A percentile compares a stretch with the other conserved stretches of the same genome.
phyloP scores from a whole-genome alignment of 2,329 filamentous ascomycete genomes.

The Talaromyces sp. region DNA sequence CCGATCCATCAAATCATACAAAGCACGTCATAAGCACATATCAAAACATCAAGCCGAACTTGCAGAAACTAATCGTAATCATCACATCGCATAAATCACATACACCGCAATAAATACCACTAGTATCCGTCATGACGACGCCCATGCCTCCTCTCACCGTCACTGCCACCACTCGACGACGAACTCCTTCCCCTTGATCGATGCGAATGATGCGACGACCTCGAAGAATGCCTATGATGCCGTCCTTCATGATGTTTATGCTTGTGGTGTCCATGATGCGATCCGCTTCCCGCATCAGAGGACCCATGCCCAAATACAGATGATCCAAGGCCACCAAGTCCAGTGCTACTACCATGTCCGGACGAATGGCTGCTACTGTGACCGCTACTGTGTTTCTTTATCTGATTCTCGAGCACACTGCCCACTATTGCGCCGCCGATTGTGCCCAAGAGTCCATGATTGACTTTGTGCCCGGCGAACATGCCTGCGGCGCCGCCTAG shows the following conservation, averaged over 20 bases:
- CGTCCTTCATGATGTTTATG: conserved; percentile 10
- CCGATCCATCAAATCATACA: not conserved
- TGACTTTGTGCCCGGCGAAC: conserved; percentile 54
- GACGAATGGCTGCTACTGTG: not conserved
- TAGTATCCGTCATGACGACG: not conserved
- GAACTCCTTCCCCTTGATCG: conserved; percentile 1
- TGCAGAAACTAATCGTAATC: not conserved
- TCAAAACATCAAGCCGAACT: not conserved
- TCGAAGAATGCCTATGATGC: conserved; percentile 5
- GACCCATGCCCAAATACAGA: not conserved
- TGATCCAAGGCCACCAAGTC: not conserved
- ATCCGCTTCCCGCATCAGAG: conserved; percentile 10
- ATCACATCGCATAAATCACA: not conserved
- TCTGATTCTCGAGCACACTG: conserved; percentile 41
- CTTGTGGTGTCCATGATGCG: conserved; percentile 14
- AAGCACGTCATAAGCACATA: not conserved
- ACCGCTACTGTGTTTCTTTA: conserved; percentile 8
- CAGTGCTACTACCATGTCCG: not conserved
- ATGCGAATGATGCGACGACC: conserved; percentile 9
- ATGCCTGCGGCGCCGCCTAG: conserved; percentile 57
- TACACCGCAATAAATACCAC: not conserved
- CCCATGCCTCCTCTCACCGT: not conserved
- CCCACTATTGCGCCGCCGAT: conserved; percentile 57
- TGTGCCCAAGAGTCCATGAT: conserved; percentile 58
- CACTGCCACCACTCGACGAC: not conserved